phyloP scores from a whole-genome alignment of 75 land plant species.

The Cunninghamia lanceolata region DNA sequence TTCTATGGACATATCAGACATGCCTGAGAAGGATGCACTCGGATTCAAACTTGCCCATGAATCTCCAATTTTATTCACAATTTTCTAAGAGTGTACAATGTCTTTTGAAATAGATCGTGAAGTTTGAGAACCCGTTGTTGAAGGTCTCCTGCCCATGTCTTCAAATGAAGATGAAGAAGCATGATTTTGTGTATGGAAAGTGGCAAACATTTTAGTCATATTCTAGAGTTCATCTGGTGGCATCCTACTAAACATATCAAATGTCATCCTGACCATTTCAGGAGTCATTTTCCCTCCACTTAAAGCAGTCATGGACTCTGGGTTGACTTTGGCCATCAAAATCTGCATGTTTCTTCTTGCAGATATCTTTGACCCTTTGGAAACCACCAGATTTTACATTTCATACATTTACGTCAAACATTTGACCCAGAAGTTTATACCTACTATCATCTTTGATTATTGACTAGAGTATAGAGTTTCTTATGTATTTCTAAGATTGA shows the following conservation, averaged over 20 bases:
- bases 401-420: no score
- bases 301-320: slow-evolving; percentile 56
- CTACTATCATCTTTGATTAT: no score
- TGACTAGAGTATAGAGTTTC: slow-evolving; percentile 57
- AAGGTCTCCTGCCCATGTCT: slow-evolving; percentile 1
- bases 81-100: not conserved
- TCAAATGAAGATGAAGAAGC: slow-evolving; percentile 7
- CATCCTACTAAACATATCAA: slow-evolving; percentile 76
- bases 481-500: slow-evolving; percentile 40
- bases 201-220: slow-evolving; percentile 69
- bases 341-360: no score
- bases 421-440: no score
- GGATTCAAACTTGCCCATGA: slow-evolving; percentile 19
- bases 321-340: slow-evolving; percentile 52
- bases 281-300: slow-evolving; percentile 72
- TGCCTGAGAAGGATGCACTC: no score
- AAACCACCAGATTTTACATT: no score
- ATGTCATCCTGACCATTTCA: slow-evolving; percentile 75
- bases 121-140: slow-evolving; percentile 12
- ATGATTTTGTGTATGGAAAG: slow-evolving; percentile 28
- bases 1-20: no score
- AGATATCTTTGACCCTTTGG: no score
- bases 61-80: slow-evolving; percentile 20
- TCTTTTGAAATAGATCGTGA: slow-evolving; percentile 10
- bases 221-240: slow-evolving; percentile 84